Base-by-base conservation (phyloP, 2,329 filamentous ascomycete species). In the Sporothrix phasma region DNA sequence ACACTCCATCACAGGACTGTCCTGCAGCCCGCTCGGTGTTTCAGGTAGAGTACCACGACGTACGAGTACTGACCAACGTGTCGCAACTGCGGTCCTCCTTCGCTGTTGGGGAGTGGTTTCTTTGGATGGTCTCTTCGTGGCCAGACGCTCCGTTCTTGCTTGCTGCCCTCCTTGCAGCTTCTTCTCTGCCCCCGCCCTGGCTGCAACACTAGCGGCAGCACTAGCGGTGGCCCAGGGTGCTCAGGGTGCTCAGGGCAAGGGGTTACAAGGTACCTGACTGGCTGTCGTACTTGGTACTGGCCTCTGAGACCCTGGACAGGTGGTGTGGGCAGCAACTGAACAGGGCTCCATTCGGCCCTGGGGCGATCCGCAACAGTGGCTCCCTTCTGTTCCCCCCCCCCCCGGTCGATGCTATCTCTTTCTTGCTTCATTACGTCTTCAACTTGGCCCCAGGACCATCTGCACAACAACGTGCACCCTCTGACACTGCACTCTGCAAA, bases 31-130 rank as follows among this genome's bases (percentile, higher is more conserved):
- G 47, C 37, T 19, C 61, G 22, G 37, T 64, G 62, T 64, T 64
- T 64, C 62, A 64, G 45, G 47, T 64, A 51, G 45, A 64, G 62
- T 64, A 45, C n/a, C n/a, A n/a, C n/a, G n/a, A n/a, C n/a, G n/a
- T n/a, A n/a, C n/a, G n/a, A n/a, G 62, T 49, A 60, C 24, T 60
- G 54, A 34, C 62, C 37, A 10, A 34, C 51, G 43, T 58, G 62
- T 58, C 43, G 41, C 47, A 59, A 59, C 53, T 31, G 34, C 8
- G 22, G 34, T 37, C 49, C 19, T 37, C n/a, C 51, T 45, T 45
- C 3, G 49, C n/a, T 46, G 15, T 53, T 31, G 45, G 34, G n/a
- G n/a, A n/a, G 51, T 34, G 8, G 8, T 11, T 26, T 17, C n/a
- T 41, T 61, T 34, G 26, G 17, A 13, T 49, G 43, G 29, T 37